These are phyloP conservation scores for Vitis labrusca DNA, from an alignment of 164 flowering plant genomes.

Conservation along the genomic window DNA sequence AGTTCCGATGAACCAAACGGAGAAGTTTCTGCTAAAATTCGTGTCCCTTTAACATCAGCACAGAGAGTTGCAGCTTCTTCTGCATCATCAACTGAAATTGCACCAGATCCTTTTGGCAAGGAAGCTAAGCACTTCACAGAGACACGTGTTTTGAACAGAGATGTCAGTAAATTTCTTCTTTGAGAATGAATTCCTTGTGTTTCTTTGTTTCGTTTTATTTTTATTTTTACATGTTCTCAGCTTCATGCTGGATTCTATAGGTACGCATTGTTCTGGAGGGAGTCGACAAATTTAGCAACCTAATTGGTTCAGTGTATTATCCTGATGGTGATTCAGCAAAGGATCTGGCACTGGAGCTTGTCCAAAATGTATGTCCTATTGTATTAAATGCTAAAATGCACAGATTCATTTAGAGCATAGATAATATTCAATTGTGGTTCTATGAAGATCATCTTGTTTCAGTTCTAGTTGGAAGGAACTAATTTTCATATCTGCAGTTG, in stretches of 20 bases:
- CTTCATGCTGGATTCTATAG: constrained; percentile 37
- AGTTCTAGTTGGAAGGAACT: neutral
- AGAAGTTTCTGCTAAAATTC: constrained; percentile 55
- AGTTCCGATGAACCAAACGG: constrained; percentile 60
- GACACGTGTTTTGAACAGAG: constrained; percentile 79
- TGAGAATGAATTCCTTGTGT: neutral
- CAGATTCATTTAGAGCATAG: too few species aligned
- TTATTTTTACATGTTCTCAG: constrained; percentile 16
- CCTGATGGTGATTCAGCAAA: constrained; percentile 87
- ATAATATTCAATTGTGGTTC: neutral
- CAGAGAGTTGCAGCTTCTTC: constrained; percentile 79
- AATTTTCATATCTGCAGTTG: neutral
- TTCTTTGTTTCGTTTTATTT: neutral
- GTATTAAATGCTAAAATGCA: neutral
- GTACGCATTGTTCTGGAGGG: constrained; percentile 95
- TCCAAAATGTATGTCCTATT: constrained; percentile 65
- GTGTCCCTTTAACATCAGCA: constrained; percentile 77
- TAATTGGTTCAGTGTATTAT: constrained; percentile 89
- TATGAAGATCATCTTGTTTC: neutral
- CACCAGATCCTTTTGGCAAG: constrained; percentile 75
- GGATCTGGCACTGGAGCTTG: constrained; percentile 90
- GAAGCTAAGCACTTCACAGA: constrained; percentile 97
- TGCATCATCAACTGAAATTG: constrained; percentile 47
- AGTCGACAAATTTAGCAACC: constrained; percentile 84
- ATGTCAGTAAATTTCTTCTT: constrained; percentile 45